Evolutionary conservation across 257 asterid genomes (phyloP).

Genomic region (Solanum piurae): DNA sequence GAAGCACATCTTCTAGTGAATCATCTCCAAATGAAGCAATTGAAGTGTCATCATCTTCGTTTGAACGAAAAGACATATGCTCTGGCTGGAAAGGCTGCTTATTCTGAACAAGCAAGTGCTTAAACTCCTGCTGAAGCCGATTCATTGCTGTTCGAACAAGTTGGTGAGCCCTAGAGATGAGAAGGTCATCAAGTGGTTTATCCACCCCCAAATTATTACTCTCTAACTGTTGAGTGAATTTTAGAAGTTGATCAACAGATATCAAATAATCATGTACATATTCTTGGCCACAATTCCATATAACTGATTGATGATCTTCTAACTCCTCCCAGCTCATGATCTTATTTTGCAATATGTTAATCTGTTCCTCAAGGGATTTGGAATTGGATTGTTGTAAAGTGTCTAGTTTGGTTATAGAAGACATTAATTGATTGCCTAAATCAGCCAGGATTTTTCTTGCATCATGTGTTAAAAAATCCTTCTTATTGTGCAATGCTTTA

Average conservation of each 20-base stretch:
- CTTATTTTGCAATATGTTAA: constrained; percentile 43
- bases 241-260: constrained; percentile 56
- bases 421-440: constrained; percentile 51
- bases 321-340: constrained; percentile 55
- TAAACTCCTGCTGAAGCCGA: constrained; percentile 80
- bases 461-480: constrained; percentile 27
- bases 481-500: constrained; percentile 40
- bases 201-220: constrained; percentile 10
- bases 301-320: constrained; percentile 35
- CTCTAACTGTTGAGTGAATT: constrained; percentile 45
- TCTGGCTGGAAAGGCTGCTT: constrained; percentile 81
- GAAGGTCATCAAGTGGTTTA: background rate
- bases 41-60: constrained; percentile 69
- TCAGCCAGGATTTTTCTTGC: constrained; percentile 53
- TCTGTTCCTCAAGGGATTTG: constrained; percentile 34
- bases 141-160: constrained; percentile 72
- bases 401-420: constrained; percentile 17
- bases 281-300: constrained; percentile 76
- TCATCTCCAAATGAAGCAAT: constrained; percentile 74
- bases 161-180: constrained; percentile 30
- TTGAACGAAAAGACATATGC: constrained; percentile 75
- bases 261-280: constrained; percentile 57
- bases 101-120: constrained; percentile 60
- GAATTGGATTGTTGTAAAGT: constrained; percentile 5
- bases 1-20: constrained; percentile 50